Conservation (phyloP, 176 grass and related monocot genomes). For the Oryza meyeriana region DNA sequence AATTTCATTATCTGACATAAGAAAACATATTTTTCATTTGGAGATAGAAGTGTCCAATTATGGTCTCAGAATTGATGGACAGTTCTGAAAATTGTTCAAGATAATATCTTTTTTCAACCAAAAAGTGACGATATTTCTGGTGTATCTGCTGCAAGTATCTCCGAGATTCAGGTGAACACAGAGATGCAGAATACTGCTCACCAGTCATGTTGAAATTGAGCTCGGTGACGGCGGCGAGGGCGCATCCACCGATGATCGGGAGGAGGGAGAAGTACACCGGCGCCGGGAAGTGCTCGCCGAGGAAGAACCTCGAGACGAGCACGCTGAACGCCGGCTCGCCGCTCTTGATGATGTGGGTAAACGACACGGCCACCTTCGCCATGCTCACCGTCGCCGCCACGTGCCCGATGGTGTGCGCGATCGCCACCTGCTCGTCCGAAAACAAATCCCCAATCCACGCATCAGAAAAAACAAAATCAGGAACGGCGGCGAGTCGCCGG, state of each 20-base stretch:
- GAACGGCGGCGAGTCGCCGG: background rate
- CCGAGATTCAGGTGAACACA: background rate
- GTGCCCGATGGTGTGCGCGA: conserved; percentile 96
- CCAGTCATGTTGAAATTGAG: conserved; percentile 97
- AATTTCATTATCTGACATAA: background rate
- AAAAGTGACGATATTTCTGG: conserved; percentile 31
- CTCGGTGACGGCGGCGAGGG: conserved; percentile 77
- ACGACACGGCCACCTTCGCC: conserved; percentile 93
- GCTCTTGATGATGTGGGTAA: conserved; percentile 99
- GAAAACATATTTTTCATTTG: background rate
- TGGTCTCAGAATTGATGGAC: background rate
- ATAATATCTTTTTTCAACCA: background rate
- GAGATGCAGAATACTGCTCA: conserved; percentile 21
- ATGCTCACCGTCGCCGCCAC: conserved; percentile 98
- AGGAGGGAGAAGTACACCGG: conserved; percentile 82
- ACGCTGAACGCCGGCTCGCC: conserved; percentile 90
- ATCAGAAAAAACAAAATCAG: conserved; percentile 9
- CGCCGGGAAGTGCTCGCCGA: conserved; percentile 70
- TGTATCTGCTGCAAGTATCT: background rate
- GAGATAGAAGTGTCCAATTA: background rate
- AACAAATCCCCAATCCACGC: background rate
- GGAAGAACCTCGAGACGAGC: conserved; percentile 71
- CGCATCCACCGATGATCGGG: conserved; percentile 90
- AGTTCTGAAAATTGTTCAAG: background rate
- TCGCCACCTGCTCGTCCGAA: conserved; percentile 56